Conservation (phyloP, 2,329 filamentous ascomycete species). For the Xylariaceae sp. region DNA sequence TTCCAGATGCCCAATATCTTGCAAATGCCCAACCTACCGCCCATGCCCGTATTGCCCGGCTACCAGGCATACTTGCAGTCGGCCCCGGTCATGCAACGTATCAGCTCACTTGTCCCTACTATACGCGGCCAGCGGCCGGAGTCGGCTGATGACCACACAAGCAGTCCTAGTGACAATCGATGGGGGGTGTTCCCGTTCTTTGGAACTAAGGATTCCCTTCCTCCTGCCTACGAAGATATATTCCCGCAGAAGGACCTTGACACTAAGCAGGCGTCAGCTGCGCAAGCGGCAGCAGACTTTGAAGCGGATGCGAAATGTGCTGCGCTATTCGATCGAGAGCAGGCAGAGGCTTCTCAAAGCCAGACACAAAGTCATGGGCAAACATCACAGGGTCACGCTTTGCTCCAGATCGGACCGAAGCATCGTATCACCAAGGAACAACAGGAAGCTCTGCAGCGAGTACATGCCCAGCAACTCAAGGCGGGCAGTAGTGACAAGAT, state of each 20-base stretch:
- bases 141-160: slow-evolving; percentile 39
- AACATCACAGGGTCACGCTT: slow-evolving; percentile 34
- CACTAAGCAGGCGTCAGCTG: slow-evolving; percentile 55
- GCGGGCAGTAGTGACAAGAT: slow-evolving; percentile 60
- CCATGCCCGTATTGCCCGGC: slow-evolving; percentile 61
- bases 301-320: slow-evolving; percentile 57
- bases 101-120: slow-evolving; percentile 69
- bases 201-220: slow-evolving; percentile 45
- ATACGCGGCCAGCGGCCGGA: slow-evolving; percentile 50
- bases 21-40: slow-evolving; percentile 52
- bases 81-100: slow-evolving; percentile 63
- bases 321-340: slow-evolving; percentile 47
- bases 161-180: slow-evolving; percentile 48
- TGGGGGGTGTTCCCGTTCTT: slow-evolving; percentile 66
- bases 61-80: slow-evolving; percentile 65
- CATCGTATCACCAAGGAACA: slow-evolving; percentile 62
- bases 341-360: slow-evolving; percentile 28
- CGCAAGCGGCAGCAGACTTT: slow-evolving; percentile 54
- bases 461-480: slow-evolving; percentile 60
- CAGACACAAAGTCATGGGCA: neutral
- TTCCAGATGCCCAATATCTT: slow-evolving; percentile 62
- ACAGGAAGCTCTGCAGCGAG: slow-evolving; percentile 58
- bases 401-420: slow-evolving; percentile 60
- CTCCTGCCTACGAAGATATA: slow-evolving; percentile 76
- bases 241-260: slow-evolving; percentile 58